Evolutionary conservation across 495 filamentous ascomycete species (phyloP).

Genomic region (Aspergillus sclerotiicarbonarius): DNA sequence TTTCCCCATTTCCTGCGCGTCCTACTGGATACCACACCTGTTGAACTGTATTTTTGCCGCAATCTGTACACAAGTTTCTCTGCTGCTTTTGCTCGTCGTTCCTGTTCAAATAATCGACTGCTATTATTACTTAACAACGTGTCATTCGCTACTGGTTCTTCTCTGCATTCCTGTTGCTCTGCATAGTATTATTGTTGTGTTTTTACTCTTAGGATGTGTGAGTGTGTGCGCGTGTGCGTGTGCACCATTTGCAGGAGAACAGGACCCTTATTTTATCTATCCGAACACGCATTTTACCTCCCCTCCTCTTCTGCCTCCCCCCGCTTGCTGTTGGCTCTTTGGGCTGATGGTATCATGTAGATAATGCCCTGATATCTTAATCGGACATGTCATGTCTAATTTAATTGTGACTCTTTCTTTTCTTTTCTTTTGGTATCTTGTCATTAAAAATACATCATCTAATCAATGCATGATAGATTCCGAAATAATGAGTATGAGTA

Average conservation of each 20-base stretch:
- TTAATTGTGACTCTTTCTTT: background rate
- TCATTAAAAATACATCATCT: background rate
- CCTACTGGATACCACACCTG: conserved; percentile 22
- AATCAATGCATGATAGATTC: background rate
- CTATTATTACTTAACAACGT: background rate
- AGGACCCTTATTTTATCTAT: background rate
- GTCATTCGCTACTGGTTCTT: background rate
- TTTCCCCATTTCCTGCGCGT: conserved; percentile 1
- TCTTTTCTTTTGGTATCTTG: background rate
- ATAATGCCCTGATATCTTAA: background rate
- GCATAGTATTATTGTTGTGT: background rate
- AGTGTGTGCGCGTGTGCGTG: too few species aligned
- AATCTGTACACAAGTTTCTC: conserved; percentile 15
- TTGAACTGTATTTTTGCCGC: conserved; percentile 11
- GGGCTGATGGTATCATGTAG: background rate
- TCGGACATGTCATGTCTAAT: background rate
- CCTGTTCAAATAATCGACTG: conserved; percentile 4
- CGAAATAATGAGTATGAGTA: background rate
- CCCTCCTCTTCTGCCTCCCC: background rate
- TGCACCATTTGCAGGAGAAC: background rate
- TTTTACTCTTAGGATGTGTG: background rate
- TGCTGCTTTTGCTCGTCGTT: conserved; percentile 4
- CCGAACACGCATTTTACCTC: too few species aligned
- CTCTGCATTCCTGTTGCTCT: background rate
- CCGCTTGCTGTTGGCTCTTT: background rate